Evolutionary conservation across 768 basidiomycete genomes (phyloP).

Genomic region (Sistotremastrum suecicum): DNA sequence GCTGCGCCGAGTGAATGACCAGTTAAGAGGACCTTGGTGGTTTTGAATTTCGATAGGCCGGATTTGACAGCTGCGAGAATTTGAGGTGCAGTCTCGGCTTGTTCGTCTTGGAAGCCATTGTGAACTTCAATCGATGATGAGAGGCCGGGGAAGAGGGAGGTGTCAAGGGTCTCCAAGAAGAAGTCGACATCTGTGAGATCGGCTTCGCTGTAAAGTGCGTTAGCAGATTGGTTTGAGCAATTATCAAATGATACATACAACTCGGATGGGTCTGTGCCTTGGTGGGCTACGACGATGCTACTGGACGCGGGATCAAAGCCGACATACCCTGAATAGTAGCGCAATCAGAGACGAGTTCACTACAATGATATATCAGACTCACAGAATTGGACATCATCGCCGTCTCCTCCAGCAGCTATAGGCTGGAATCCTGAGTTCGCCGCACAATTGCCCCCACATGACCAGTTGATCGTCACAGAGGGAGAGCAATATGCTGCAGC

Average conservation of each 20-base stretch:
- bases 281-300: slow-evolving; percentile 23
- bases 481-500: slow-evolving; percentile 36
- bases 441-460: slow-evolving; percentile 37
- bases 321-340: slow-evolving; percentile 30
- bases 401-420: slow-evolving; percentile 34
- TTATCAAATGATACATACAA: slow-evolving; percentile 11
- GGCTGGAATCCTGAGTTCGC: slow-evolving; percentile 35
- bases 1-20: slow-evolving; percentile 31
- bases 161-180: slow-evolving; percentile 18
- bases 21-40: slow-evolving; percentile 14
- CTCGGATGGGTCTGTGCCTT: slow-evolving; percentile 21
- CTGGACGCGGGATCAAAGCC: slow-evolving; percentile 30
- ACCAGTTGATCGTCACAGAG: slow-evolving; percentile 29
- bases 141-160: slow-evolving; percentile 37
- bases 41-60: slow-evolving; percentile 9
- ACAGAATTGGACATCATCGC: slow-evolving; percentile 29
- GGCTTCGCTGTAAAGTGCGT: slow-evolving; percentile 15
- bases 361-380: background rate
- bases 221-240: background rate
- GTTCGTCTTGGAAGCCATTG: slow-evolving; percentile 30
- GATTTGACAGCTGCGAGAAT: slow-evolving; percentile 18
- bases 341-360: background rate
- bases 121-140: slow-evolving; percentile 28
- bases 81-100: slow-evolving; percentile 22
- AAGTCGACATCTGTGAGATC: slow-evolving; percentile 30